Conservation (phyloP, 345 rosid genomes). For the Orychophragmus violaceus region DNA sequence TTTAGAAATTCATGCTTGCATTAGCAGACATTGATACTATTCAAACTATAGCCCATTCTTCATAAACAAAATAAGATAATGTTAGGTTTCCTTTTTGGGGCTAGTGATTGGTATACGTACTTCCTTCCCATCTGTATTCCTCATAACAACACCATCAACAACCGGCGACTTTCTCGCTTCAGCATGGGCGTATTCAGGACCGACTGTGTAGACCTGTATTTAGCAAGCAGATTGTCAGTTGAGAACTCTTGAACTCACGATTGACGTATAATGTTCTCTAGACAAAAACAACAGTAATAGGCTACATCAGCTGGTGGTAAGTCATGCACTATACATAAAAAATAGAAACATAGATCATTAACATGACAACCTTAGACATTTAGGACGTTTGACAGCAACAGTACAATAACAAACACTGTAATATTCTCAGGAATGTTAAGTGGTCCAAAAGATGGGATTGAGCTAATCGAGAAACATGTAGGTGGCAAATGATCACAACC, state of each 20-base stretch:
- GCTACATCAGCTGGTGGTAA: neutral
- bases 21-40: neutral
- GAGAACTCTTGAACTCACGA: constrained; percentile 12
- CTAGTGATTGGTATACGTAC: constrained; percentile 33
- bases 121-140: constrained; percentile 97
- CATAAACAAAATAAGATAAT: neutral
- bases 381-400: constrained; percentile 2
- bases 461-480: neutral
- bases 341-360: neutral
- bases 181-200: constrained; percentile 99
- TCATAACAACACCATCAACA: constrained; percentile 99
- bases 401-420: neutral
- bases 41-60: neutral
- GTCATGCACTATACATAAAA: neutral
- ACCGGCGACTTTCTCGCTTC: constrained; percentile 99
- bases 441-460: constrained; percentile 4
- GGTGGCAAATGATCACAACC: constrained; percentile 37
- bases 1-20: neutral
- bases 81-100: neutral
- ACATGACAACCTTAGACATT: neutral
- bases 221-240: constrained; percentile 19
- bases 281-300: neutral
- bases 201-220: constrained; percentile 92
- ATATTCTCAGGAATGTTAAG: neutral
- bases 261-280: neutral